Conservation (phyloP, 2,329 filamentous ascomycete species). For the Biscogniauxia sp. region DNA sequence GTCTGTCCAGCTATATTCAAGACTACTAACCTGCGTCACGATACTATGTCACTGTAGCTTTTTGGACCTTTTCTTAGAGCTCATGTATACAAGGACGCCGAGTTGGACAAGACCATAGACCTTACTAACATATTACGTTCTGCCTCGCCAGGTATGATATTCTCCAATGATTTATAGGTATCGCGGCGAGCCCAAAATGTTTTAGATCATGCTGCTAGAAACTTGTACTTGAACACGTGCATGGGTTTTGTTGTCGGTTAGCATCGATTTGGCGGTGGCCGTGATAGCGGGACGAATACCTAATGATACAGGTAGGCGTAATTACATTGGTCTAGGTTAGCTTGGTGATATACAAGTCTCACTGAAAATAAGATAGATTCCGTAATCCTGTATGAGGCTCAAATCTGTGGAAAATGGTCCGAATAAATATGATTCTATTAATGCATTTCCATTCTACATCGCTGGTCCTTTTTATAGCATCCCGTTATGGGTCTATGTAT, state of each 20-base stretch:
- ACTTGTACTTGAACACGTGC: background rate
- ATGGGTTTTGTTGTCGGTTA: background rate
- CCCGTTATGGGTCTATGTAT: no score
- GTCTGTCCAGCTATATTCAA: conserved; percentile 47
- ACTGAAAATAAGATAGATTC: background rate
- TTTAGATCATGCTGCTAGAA: background rate
- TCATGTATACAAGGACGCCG: conserved; percentile 47
- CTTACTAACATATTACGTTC: conserved; percentile 42
- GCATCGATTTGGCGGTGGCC: background rate
- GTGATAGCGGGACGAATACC: background rate
- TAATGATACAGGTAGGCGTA: background rate
- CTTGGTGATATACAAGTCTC: background rate
- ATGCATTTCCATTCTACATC: no score
- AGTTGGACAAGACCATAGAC: conserved; percentile 36
- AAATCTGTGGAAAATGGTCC: background rate
- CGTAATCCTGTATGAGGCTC: background rate
- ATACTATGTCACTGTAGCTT: conserved; percentile 45
- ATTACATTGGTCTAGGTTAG: background rate
- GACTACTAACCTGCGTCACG: conserved; percentile 40
- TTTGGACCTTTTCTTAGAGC: conserved; percentile 47
- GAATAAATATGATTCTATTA: background rate
- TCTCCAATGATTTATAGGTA: conserved; percentile 30
- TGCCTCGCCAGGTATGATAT: conserved; percentile 48
- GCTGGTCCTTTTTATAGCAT: no score
- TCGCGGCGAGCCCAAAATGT: background rate